phyloP scores from a whole-genome alignment of 768 basidiomycete genomes.

The Vararia minispora region DNA sequence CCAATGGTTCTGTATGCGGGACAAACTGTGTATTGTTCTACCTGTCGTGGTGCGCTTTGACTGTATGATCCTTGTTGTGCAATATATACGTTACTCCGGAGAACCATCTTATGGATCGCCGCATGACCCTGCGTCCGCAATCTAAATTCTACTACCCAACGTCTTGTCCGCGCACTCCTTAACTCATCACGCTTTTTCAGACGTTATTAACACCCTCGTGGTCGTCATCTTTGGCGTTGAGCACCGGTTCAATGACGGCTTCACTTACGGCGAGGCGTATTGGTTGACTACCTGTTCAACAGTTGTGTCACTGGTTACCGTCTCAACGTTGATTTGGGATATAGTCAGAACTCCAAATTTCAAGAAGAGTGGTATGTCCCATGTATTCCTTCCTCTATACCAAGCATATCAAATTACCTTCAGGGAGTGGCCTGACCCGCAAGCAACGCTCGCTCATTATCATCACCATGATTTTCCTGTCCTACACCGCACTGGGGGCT shows the following conservation, averaged over 20 bases:
- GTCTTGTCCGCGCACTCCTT: too few relatives aligned
- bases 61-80: too few relatives aligned
- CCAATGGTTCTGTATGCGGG: too few relatives aligned
- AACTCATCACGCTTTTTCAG: slow-evolving; percentile 23
- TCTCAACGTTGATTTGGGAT: slow-evolving; percentile 58
- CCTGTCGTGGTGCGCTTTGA: too few relatives aligned
- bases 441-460: slow-evolving; percentile 76
- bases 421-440: slow-evolving; percentile 70
- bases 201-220: slow-evolving; percentile 53
- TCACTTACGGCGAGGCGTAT: slow-evolving; percentile 55
- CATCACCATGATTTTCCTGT: slow-evolving; percentile 61
- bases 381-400: neutral
- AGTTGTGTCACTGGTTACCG: slow-evolving; percentile 50
- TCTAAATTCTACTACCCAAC: too few relatives aligned
- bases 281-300: slow-evolving; percentile 78
- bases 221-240: slow-evolving; percentile 52
- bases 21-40: too few relatives aligned
- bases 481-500: slow-evolving; percentile 65
- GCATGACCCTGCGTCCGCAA: too few relatives aligned
- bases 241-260: slow-evolving; percentile 51
- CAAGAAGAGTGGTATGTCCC: slow-evolving; percentile 40
- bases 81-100: too few relatives aligned
- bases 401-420: slow-evolving; percentile 1
- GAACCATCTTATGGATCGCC: too few relatives aligned
- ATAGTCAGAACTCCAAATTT: slow-evolving; percentile 51